Percentiles rank a stretch among this genome's conserved stretches.
phyloP scores from a whole-genome alignment of 2,329 filamentous ascomycete species.

The Fusarium brachygibbosum region DNA sequence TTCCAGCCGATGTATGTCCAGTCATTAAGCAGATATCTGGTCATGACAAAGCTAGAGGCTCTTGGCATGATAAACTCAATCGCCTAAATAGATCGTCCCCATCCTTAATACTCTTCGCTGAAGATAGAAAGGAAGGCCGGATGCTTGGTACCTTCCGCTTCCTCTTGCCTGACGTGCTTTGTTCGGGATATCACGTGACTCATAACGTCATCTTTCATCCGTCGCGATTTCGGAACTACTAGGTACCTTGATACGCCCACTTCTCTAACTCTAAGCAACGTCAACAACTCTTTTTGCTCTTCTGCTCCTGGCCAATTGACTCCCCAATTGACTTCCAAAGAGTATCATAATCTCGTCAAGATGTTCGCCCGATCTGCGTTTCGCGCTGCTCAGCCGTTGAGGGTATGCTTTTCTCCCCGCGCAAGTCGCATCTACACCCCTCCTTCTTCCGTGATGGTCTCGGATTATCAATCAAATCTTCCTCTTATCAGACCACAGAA shows the following conservation, averaged over 20 bases:
- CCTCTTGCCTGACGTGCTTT: not conserved
- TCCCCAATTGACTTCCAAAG: slow-evolving; percentile 42
- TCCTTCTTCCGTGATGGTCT: slow-evolving; percentile 8
- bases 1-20: not conserved
- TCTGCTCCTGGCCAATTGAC: slow-evolving; percentile 37
- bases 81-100: not conserved
- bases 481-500: slow-evolving; percentile 1
- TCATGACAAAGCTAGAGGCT: not conserved
- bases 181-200: slow-evolving; percentile 39
- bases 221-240: slow-evolving; percentile 31
- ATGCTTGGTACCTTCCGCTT: not conserved
- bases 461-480: slow-evolving; percentile 27
- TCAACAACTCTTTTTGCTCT: slow-evolving; percentile 20
- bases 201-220: slow-evolving; percentile 39
- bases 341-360: slow-evolving; percentile 50
- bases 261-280: slow-evolving; percentile 26
- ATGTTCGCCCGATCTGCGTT: slow-evolving; percentile 78
- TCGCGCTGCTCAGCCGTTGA: slow-evolving; percentile 74
- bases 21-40: not conserved
- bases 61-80: slow-evolving; percentile 2
- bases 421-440: slow-evolving; percentile 12
- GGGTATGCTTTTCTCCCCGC: slow-evolving; percentile 62
- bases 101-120: not conserved
- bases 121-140: not conserved
- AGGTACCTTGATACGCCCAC: slow-evolving; percentile 29